phyloP scores from a whole-genome alignment of 495 filamentous ascomycete genomes.

The Astrothelium subdiscretum region DNA sequence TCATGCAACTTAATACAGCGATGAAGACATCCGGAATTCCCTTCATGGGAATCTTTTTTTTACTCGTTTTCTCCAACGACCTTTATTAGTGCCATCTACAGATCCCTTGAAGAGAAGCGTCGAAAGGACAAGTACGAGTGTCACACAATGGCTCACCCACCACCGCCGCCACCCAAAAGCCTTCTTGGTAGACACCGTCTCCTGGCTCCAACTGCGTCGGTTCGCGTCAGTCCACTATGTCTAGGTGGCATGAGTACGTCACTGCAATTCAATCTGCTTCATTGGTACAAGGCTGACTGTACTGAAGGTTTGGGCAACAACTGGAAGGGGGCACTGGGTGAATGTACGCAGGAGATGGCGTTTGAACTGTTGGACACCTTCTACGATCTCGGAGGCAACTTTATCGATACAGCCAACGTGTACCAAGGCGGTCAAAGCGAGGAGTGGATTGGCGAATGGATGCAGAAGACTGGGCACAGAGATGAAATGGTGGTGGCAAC shows the following conservation, averaged over 20 bases:
- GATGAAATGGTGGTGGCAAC: slow-evolving; percentile 57
- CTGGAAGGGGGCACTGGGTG: slow-evolving; percentile 11
- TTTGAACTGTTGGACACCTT: slow-evolving; percentile 21
- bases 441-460: slow-evolving; percentile 62
- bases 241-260: slow-evolving; percentile 19
- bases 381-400: slow-evolving; percentile 21
- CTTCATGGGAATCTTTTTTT: too few species aligned
- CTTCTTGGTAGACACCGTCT: slow-evolving; percentile 20
- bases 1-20: too few species aligned
- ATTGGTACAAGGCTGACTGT: too few species aligned
- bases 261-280: background rate
- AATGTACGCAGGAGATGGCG: slow-evolving; percentile 17
- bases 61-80: too few species aligned
- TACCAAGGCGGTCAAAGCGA: slow-evolving; percentile 58
- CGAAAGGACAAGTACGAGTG: too few species aligned
- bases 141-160: too few species aligned
- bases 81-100: too few species aligned
- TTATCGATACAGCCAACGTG: slow-evolving; percentile 39
- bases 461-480: slow-evolving; percentile 35
- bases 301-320: too few species aligned
- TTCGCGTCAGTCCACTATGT: slow-evolving; percentile 17
- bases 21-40: too few species aligned
- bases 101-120: too few species aligned
- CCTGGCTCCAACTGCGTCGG: slow-evolving; percentile 16
- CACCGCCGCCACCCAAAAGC: slow-evolving; percentile 10